Evolutionary conservation across 2,329 filamentous ascomycete genomes (phyloP).

Genomic region (Intubia oerlemansii): DNA sequence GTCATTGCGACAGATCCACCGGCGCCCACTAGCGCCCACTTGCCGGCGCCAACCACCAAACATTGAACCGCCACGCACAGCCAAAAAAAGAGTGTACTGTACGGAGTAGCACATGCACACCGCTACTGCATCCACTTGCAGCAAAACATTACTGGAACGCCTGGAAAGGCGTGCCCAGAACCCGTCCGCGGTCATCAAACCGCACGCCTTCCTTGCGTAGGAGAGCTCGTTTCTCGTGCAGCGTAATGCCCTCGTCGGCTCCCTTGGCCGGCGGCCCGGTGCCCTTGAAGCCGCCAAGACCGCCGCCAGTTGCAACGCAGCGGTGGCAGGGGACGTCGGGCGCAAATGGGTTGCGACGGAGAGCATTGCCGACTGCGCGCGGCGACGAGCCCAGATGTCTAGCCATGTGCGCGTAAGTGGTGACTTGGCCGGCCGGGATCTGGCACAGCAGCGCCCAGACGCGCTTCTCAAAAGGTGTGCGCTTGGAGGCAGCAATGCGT

Average conservation of each 20-base stretch:
- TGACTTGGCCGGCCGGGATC: conserved; percentile 54
- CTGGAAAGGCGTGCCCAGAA: conserved; percentile 34
- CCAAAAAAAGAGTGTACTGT: neutral
- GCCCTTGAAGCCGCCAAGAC: conserved; percentile 52
- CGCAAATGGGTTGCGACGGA: conserved; percentile 64
- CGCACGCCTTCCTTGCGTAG: conserved; percentile 41
- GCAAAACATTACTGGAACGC: conserved; percentile 15
- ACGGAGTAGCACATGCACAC: no score
- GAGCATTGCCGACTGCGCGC: conserved; percentile 55
- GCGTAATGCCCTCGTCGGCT: conserved; percentile 42
- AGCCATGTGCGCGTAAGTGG: conserved; percentile 57
- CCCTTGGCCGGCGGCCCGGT: conserved; percentile 29
- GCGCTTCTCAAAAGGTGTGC: conserved; percentile 34
- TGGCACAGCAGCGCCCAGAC: conserved; percentile 57
- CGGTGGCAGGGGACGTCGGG: conserved; percentile 66
- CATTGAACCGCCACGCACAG: no score
- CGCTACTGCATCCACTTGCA: no score
- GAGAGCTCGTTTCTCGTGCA: conserved; percentile 40
- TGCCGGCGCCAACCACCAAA: no score
- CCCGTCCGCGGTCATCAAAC: conserved; percentile 36
- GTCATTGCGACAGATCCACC: no score
- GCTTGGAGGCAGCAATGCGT: conserved; percentile 20
- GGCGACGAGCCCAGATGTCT: conserved; percentile 47
- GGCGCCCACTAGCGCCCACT: no score
- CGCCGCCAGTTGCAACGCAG: conserved; percentile 51